These are phyloP conservation scores for Thozetella sp. DNA, from an alignment of 495 filamentous ascomycete species.

Conservation along the genomic window DNA sequence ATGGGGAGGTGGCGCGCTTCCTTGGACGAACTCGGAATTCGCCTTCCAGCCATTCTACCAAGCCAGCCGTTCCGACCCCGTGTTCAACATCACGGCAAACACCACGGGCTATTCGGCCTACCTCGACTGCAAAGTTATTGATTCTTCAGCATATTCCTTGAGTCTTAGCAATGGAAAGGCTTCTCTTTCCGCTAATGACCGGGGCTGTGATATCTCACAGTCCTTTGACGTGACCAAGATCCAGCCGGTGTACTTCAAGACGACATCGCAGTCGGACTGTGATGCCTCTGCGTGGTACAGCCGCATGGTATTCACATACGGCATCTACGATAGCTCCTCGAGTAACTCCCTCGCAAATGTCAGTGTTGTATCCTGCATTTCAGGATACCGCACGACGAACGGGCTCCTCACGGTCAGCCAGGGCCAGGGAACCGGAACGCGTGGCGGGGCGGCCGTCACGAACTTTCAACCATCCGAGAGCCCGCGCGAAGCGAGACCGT, in stretches of 20 bases:
- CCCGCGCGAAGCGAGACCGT: neutral
- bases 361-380: neutral
- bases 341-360: neutral
- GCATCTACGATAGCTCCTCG: neutral
- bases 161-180: neutral
- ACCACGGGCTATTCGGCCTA: neutral
- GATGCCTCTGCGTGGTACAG: neutral
- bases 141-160: neutral
- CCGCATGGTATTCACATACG: neutral
- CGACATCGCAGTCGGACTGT: neutral
- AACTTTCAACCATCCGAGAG: neutral
- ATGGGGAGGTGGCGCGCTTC: neutral
- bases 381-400: neutral
- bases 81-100: neutral
- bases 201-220: neutral
- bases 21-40: neutral
- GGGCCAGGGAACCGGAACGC: neutral
- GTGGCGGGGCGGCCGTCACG: neutral
- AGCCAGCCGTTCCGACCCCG: neutral
- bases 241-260: neutral
- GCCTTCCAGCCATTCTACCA: neutral
- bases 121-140: neutral
- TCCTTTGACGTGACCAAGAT: neutral
- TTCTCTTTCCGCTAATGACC: neutral
- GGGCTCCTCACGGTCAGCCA: neutral